These are phyloP conservation scores for Dendrocalamus sinicus DNA, from an alignment of 176 grass and related monocot species.

Conservation along the genomic window DNA sequence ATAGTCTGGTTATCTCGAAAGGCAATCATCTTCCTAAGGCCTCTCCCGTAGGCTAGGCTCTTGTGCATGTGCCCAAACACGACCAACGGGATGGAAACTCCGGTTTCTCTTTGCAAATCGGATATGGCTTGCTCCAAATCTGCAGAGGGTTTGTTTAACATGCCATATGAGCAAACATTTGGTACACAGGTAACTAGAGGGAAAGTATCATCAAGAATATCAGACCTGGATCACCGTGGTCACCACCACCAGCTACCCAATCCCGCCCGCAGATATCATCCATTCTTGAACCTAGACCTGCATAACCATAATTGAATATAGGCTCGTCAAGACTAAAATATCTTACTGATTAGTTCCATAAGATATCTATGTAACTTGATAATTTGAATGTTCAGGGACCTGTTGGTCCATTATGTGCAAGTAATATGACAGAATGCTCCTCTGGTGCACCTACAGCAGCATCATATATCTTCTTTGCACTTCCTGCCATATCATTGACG, in stretches of 20 bases:
- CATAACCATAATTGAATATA: slow-evolving; percentile 8
- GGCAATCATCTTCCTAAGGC: slow-evolving; percentile 77
- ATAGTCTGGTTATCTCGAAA: slow-evolving; percentile 56
- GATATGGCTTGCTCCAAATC: slow-evolving; percentile 81
- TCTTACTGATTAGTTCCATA: not conserved
- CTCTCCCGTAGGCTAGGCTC: slow-evolving; percentile 65
- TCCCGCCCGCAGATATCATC: slow-evolving; percentile 89
- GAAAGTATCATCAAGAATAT: slow-evolving; percentile 26
- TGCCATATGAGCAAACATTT: not conserved
- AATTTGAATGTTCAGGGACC: slow-evolving; percentile 48
- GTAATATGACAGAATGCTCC: slow-evolving; percentile 72
- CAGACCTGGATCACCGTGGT: slow-evolving; percentile 92
- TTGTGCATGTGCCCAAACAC: slow-evolving; percentile 99
- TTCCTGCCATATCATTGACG: slow-evolving; percentile 85
- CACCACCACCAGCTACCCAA: slow-evolving; percentile 73
- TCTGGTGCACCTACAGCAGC: slow-evolving; percentile 62
- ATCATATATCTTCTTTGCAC: slow-evolving; percentile 85
- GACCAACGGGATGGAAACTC: slow-evolving; percentile 73
- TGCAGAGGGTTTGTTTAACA: slow-evolving; percentile 32
- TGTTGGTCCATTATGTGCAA: slow-evolving; percentile 98
- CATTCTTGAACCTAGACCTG: slow-evolving; percentile 79
- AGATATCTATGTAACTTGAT: not conserved
- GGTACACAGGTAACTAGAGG: not conserved
- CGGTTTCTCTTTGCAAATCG: slow-evolving; percentile 57
- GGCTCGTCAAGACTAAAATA: not conserved